Evolutionary conservation across 2,329 filamentous ascomycete species (phyloP).

Genomic region (Arthroderma sp.): DNA sequence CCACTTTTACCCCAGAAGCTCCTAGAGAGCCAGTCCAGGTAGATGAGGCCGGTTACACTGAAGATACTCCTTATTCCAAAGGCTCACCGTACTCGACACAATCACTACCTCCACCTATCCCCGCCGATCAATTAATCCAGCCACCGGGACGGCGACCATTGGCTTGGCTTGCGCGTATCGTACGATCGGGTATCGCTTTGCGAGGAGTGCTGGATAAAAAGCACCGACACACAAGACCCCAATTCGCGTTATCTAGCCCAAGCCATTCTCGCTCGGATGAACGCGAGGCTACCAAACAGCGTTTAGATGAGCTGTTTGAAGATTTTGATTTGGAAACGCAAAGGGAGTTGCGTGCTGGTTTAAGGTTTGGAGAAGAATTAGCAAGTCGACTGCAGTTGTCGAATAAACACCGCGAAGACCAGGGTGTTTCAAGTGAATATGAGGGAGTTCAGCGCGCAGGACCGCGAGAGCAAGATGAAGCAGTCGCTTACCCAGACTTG

Average conservation of each 20-base stretch:
- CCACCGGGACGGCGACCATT: conserved; percentile 12
- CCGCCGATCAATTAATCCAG: conserved; percentile 4
- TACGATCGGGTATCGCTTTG: conserved; percentile 27
- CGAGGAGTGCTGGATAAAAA: conserved; percentile 18
- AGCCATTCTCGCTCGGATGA: conserved; percentile 8
- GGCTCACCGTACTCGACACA: background rate
- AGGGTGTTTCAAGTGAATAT: too few species aligned
- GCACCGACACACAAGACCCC: conserved; percentile 5
- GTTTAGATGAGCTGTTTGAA: conserved; percentile 23
- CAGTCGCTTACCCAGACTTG: conserved; percentile 1
- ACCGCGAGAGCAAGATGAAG: background rate
- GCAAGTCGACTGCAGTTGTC: conserved; percentile 22
- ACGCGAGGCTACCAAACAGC: conserved; percentile 15
- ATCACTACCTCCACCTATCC: conserved; percentile 11
- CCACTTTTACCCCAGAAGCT: too few species aligned
- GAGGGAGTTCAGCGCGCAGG: background rate
- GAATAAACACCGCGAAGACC: background rate
- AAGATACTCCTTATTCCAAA: too few species aligned
- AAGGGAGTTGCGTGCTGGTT: conserved; percentile 28
- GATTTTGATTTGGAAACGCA: conserved; percentile 26
- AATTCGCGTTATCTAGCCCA: conserved; percentile 7
- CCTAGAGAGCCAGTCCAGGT: too few species aligned
- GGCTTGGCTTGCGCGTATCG: conserved; percentile 20
- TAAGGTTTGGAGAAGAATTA: conserved; percentile 31
- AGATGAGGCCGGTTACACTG: too few species aligned